Evolutionary conservation across 306 rosid genomes (phyloP).

Genomic region (Cucumis hystrix): DNA sequence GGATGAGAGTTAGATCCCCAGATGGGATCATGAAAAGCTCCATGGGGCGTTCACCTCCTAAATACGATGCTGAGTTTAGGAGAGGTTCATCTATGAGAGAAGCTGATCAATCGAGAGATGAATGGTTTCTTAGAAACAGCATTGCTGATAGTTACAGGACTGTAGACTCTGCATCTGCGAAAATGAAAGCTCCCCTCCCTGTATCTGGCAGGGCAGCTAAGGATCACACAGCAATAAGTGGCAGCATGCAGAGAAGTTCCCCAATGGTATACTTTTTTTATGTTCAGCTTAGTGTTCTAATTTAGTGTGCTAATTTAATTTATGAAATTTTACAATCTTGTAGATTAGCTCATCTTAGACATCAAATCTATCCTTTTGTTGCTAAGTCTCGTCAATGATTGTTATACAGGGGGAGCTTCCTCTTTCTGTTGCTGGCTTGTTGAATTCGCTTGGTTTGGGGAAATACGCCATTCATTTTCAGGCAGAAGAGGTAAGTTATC

Average conservation of each 20-base stretch:
- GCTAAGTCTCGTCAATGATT: background rate
- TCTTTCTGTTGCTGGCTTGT: constrained; percentile 32
- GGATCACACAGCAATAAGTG: constrained; percentile 15
- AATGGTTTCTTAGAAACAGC: constrained; percentile 18
- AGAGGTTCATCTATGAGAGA: constrained; percentile 17
- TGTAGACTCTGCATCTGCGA: constrained; percentile 6
- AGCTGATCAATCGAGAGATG: constrained; percentile 19
- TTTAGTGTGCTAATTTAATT: background rate
- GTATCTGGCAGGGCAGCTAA: constrained; percentile 20
- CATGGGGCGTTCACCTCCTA: constrained; percentile 19
- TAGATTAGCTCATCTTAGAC: background rate
- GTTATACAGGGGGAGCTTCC: constrained; percentile 25
- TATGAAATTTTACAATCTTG: background rate
- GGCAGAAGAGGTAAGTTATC: constrained; percentile 49
- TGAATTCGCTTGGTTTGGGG: constrained; percentile 46
- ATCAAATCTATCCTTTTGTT: background rate
- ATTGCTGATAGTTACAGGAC: constrained; percentile 20
- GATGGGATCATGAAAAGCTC: constrained; percentile 14
- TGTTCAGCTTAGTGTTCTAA: background rate
- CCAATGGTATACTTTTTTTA: constrained; percentile 16
- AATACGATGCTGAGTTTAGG: constrained; percentile 16
- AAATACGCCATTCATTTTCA: constrained; percentile 41
- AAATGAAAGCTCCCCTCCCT: constrained; percentile 15
- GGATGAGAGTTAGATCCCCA: constrained; percentile 29
- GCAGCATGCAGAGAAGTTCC: constrained; percentile 17